Base-by-base conservation (phyloP, 805 yeast species). In the Komagataella ulmi region DNA sequence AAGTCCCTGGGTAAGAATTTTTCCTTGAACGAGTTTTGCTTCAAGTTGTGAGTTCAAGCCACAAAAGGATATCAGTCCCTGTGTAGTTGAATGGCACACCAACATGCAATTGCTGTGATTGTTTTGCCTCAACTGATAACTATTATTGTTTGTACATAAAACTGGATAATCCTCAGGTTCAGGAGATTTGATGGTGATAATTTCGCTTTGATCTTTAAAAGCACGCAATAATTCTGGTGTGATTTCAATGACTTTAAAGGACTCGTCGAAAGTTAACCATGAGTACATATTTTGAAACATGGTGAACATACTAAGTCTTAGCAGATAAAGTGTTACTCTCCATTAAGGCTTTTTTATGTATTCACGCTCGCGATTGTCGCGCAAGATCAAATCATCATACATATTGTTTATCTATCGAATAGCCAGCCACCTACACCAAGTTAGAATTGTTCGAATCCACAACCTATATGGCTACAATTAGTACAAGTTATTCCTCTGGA, bases 21-120 rank as follows among this genome's bases (percentile, higher is more conserved):
- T 54, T 0, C 76, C 76, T 2, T 56, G 52, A 0, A 59, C 52
- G n/a, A 45, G 54, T 24, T 63, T 61, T 3, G 69, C 63, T 54
- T 75, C 80, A 45, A 68, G 66, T 43, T 69, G 71, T 3, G 63
- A 61, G 3, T 61, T 57, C 47, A 73, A 68, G 4, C 59, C 57
- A 12, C 66, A 52, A 58, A 65, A 58, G 52, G 72, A 65, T 64
- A 71, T 52, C 21, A 65, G 12, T 63, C 69, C 51, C 14, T 55
- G 40, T 19, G 52, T 56, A 49, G 19, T 54, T 7, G 64, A 63
- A 10, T 63, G 63, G 61, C 79, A 61, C 19, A 89, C 54, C 57
- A 88, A 62, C n/a, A 86, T 81, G 3, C 91, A 77, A 63, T 91
- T 89, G 6, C 97, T 85, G 64, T 91, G 97, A 61, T 88, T 87